A percentile compares a stretch with the other conserved stretches of the same genome.
phyloP scores from a whole-genome alignment of 345 rosid species.

The Linum usitatissimum region DNA sequence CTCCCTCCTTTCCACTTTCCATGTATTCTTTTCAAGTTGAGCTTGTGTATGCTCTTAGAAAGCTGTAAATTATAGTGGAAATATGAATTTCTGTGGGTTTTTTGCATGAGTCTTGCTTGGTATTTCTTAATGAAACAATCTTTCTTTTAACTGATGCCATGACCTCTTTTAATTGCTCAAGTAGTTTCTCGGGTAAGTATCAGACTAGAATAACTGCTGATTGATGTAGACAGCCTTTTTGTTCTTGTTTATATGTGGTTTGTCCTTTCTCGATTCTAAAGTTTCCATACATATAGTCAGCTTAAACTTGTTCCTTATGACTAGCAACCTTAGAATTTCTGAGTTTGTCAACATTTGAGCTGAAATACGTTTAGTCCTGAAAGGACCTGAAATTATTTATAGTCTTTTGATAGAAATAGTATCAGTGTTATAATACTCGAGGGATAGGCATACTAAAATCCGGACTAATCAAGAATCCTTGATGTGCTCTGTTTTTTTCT shows the following conservation, averaged over 20 bases:
- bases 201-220: not conserved
- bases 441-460: not conserved
- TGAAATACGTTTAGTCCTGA: not conserved
- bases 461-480: constrained; percentile 8
- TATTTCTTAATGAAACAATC: not conserved
- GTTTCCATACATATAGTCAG: not conserved
- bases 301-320: not conserved
- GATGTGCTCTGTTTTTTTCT: constrained; percentile 20
- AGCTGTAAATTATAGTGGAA: not conserved
- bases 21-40: not conserved
- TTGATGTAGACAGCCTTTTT: constrained; percentile 5
- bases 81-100: not conserved
- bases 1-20: not conserved
- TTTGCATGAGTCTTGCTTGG: not conserved
- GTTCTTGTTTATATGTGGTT: too few relatives aligned
- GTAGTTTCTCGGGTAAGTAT: not conserved
- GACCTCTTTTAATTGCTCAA: not conserved
- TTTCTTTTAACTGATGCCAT: not conserved
- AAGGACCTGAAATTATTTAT: not conserved
- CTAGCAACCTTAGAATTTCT: too few relatives aligned
- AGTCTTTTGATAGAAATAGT: not conserved
- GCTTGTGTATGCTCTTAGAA: not conserved
- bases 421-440: not conserved
- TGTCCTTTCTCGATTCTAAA: not conserved
- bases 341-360: not conserved